phyloP scores from a whole-genome alignment of 2,329 filamentous ascomycete genomes.

The Ophiostoma sp. region DNA sequence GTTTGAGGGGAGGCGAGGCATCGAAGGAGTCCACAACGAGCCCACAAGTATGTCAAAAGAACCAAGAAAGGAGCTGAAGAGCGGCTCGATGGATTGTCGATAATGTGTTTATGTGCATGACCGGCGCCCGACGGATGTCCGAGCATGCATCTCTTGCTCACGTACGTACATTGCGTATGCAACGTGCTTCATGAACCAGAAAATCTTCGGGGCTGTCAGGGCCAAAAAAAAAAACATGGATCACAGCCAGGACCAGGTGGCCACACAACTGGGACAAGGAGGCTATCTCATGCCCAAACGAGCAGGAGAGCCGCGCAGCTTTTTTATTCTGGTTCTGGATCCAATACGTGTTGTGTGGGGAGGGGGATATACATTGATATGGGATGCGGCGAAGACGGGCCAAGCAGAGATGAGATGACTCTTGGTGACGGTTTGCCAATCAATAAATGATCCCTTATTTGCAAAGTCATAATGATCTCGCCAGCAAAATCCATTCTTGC shows the following conservation, averaged over 20 bases:
- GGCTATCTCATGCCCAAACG: not conserved
- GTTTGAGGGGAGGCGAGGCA: not conserved
- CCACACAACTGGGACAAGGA: not conserved
- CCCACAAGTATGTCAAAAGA: not conserved
- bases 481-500: no score
- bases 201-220: not conserved
- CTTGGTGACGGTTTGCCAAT: not conserved
- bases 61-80: not conserved
- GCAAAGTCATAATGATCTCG: not conserved
- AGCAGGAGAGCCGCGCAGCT: not conserved
- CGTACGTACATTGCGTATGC: constrained; percentile 5
- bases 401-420: not conserved
- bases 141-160: not conserved
- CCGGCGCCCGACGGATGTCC: not conserved
- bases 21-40: not conserved
- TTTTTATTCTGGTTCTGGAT: not conserved
- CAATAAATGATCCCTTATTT: not conserved
- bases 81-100: not conserved
- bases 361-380: not conserved
- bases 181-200: constrained; percentile 13
- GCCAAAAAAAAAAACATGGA: not conserved
- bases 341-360: not conserved
- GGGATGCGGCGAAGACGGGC: not conserved
- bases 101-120: not conserved
- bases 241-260: not conserved